Base-by-base conservation (phyloP, 148 eudicot species). In the Fagopyrum tataricum region DNA sequence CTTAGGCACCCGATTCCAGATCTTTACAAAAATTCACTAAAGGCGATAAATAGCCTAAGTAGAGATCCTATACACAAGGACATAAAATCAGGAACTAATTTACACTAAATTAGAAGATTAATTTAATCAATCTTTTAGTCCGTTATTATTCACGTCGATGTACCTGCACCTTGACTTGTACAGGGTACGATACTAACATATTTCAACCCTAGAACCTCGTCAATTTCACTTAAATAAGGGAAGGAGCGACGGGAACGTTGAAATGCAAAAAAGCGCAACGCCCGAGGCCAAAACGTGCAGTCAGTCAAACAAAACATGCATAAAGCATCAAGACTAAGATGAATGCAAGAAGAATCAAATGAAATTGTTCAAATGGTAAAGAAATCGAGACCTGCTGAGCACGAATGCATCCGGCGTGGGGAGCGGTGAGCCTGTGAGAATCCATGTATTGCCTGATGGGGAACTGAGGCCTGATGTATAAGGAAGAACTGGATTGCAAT, bases 351-450 rank as follows among this genome's bases (percentile, higher is more conserved):
- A 2, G 6, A 15, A 39, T 18, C 39, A 56, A 56, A 8, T 2
- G 37, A 31, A 31, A 31, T 31, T 31, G 37, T 31, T 31, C 10
- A 61, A 44, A 10, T 47, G 59, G 67, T 11, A 39, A 20, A 1
- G 12, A 47, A 21, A 10, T 39, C 61, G 52, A 13, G 59, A 75
- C 93, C 90, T 87, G 83, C 79, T 89, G 90, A 78, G 93, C 93
- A 52, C 82, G 85, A 72, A 85, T 78, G 42, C 73, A 75, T 76
- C 41, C 49, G 44, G 42, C 48, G 12, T 48, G 48, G 42, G 72
- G 76, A 7, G 39, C 55, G 46, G 66, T 73, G 46, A 59, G 78
- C 55, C 74, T 75, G 58, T 67, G 73, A 13, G 69, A 47, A 73
- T 76, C 82, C 68, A 81, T 77, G 26, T 72, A 73, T 53, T 23